A percentile compares a stretch with the other conserved stretches of the same genome.
phyloP scores from a whole-genome alignment of 148 eudicot genomes.

The Beta vulgaris region DNA sequence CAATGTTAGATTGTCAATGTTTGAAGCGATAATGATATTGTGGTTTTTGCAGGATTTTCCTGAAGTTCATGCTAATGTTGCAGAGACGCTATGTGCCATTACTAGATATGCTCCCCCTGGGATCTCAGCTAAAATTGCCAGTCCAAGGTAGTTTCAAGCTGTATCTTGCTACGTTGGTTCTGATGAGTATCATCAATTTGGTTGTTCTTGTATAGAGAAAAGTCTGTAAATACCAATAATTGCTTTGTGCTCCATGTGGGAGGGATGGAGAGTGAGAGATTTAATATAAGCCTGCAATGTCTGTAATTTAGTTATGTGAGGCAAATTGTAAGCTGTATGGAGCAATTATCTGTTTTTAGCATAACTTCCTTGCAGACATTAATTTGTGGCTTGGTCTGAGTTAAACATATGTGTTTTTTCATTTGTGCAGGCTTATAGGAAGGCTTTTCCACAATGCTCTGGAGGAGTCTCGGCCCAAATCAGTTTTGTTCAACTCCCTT shows the following conservation, averaged over 20 bases:
- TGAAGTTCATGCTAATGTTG: constrained; percentile 97
- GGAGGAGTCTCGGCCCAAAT: constrained; percentile 84
- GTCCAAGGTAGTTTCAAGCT: constrained; percentile 63
- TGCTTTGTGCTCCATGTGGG: neutral
- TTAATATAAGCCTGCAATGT: neutral
- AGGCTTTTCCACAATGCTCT: constrained; percentile 82
- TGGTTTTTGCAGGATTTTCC: constrained; percentile 72
- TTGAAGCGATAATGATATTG: neutral
- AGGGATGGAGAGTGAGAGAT: neutral
- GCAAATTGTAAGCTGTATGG: neutral
- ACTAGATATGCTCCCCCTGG: constrained; percentile 88
- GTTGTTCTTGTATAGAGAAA: neutral
- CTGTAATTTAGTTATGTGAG: neutral
- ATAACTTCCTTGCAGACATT: neutral
- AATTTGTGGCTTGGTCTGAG: neutral
- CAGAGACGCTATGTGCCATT: constrained; percentile 87
- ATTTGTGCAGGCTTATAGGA: constrained; percentile 64
- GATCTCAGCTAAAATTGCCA: constrained; percentile 69
- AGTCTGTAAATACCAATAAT: neutral
- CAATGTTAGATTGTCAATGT: neutral
- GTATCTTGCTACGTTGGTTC: neutral
- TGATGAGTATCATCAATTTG: neutral
- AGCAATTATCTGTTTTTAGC: neutral
- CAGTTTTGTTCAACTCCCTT: constrained; percentile 84
- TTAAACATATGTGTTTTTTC: constrained; percentile 4